Conservation (phyloP, 768 basidiomycete species). For the Suillus luteus region DNA sequence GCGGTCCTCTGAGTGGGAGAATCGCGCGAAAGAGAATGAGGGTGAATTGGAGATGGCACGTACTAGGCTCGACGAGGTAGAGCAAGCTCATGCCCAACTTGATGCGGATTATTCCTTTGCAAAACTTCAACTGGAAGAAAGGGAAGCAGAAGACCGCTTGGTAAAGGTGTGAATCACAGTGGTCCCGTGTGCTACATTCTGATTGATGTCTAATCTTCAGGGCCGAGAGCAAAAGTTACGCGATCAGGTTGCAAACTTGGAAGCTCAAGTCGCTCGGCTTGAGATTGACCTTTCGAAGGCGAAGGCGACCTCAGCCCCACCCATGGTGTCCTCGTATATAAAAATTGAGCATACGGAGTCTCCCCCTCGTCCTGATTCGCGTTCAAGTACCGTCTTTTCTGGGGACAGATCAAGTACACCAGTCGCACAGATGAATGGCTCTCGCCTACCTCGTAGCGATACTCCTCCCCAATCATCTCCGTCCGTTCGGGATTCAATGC, state of each 20-base stretch:
- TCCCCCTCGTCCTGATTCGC: conserved; percentile 71
- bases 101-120: conserved; percentile 70
- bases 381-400: conserved; percentile 63
- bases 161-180: conserved; percentile 50
- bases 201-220: conserved; percentile 38
- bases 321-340: conserved; percentile 41
- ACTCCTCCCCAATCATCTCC: conserved; percentile 46
- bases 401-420: conserved; percentile 55
- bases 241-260: conserved; percentile 64
- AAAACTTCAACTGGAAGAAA: conserved; percentile 75
- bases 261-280: conserved; percentile 57
- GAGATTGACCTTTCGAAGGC: conserved; percentile 61
- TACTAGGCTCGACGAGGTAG: conserved; percentile 65
- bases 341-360: conserved; percentile 41
- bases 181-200: neutral
- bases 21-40: conserved; percentile 71
- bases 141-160: conserved; percentile 69
- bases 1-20: conserved; percentile 81
- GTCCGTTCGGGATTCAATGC: conserved; percentile 78
- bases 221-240: conserved; percentile 70
- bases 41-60: conserved; percentile 58
- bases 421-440: conserved; percentile 40
- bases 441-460: conserved; percentile 34
- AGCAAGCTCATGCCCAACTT: conserved; percentile 63
- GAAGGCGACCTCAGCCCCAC: conserved; percentile 30